A percentile compares a stretch with the other conserved stretches of the same genome.
Evolutionary conservation across 2,329 filamentous ascomycete genomes (phyloP).

Genomic region (Colletotrichum viniferum): DNA sequence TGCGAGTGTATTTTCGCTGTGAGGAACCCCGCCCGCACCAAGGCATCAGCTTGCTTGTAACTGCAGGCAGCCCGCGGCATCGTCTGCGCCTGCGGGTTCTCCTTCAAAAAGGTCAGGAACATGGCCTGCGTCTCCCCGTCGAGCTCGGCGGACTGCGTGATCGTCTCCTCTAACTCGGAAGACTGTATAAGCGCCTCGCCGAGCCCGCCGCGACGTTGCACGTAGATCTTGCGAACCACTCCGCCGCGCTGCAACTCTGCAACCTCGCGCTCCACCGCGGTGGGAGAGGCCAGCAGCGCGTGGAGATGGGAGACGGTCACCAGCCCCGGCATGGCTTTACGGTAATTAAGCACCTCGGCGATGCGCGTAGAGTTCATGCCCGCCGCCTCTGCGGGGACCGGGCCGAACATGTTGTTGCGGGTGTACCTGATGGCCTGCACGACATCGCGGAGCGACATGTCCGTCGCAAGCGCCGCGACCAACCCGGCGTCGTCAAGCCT

Average conservation of each 20-base stretch:
- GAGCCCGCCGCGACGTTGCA: slow-evolving; percentile 64
- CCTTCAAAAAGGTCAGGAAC: slow-evolving; percentile 56
- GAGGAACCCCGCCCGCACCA: slow-evolving; percentile 72
- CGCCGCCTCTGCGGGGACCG: slow-evolving; percentile 59
- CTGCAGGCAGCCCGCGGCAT: slow-evolving; percentile 20
- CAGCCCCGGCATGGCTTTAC: slow-evolving; percentile 63
- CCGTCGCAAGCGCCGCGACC: slow-evolving; percentile 56
- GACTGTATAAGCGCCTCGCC: slow-evolving; percentile 70
- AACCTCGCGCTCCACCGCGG: slow-evolving; percentile 70
- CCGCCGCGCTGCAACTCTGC: slow-evolving; percentile 63
- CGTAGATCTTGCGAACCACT: slow-evolving; percentile 62
- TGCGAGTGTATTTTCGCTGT: slow-evolving; percentile 44
- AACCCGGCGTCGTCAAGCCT: slow-evolving; percentile 66
- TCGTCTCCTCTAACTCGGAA: slow-evolving; percentile 51
- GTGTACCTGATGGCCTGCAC: slow-evolving; percentile 70
- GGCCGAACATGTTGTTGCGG: slow-evolving; percentile 65
- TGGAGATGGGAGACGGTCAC: slow-evolving; percentile 71
- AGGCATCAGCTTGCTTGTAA: slow-evolving; percentile 52
- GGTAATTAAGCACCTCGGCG: slow-evolving; percentile 66
- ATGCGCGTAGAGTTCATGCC: slow-evolving; percentile 70
- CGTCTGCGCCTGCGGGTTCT: slow-evolving; percentile 49
- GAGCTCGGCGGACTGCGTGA: neutral
- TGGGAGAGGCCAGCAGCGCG: slow-evolving; percentile 61
- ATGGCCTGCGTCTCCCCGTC: slow-evolving; percentile 48
- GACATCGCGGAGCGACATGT: slow-evolving; percentile 64